Evolutionary conservation across 2,329 filamentous ascomycete genomes (phyloP), one percentile per base, ranked within the genome.

Genomic region (Malbranchea zuffiana): DNA sequence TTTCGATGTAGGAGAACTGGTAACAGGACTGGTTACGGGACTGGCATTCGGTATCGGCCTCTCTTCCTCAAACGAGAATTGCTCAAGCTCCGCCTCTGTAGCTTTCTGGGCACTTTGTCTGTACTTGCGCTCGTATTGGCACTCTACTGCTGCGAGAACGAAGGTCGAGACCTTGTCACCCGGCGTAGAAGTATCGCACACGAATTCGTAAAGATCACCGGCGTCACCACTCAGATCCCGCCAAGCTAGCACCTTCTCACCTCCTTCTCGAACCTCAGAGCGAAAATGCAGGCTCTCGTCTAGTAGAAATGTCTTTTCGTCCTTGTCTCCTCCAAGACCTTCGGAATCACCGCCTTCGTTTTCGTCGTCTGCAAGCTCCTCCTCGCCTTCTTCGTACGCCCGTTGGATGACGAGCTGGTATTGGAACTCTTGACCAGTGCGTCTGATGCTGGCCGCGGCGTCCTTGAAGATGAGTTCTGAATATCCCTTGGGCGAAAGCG

Each of bases 391-490:
- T 56, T 98, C 90, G 68, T 93, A 98, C 41, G 88, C 88, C 43
- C 90, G 77, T 59, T 98, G 90, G 27, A 96, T 75, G 26, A 96
- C 88, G 8, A 98, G 82, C 60, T 98, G 90, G 59, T 96, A 98
- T 54, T 98, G 87, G 54, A 83, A 95, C 37, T 96, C 86, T 58
- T 94, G 87, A 13, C 83, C 87, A 11, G 90, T 96, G 46, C 84
- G 78, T 47, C 92, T 81, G 54, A 98, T 92, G 45, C 81, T 85
- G 36, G 88, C 85, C 31, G 85, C 82, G 25, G 86, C 82, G 76
- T 98, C 90, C 62, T 90, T 94, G 72, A 95, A 98, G 62, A 98
- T 93, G 56, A 96, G 85, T 62, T 98, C 90, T 1, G 88, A 95
- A 60, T 95, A 96, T 47, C 90, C 90, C 61, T 98, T 98, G 40